Evolutionary conservation across 116 monocot species (phyloP).

Genomic region (Thalassia testudinum): DNA sequence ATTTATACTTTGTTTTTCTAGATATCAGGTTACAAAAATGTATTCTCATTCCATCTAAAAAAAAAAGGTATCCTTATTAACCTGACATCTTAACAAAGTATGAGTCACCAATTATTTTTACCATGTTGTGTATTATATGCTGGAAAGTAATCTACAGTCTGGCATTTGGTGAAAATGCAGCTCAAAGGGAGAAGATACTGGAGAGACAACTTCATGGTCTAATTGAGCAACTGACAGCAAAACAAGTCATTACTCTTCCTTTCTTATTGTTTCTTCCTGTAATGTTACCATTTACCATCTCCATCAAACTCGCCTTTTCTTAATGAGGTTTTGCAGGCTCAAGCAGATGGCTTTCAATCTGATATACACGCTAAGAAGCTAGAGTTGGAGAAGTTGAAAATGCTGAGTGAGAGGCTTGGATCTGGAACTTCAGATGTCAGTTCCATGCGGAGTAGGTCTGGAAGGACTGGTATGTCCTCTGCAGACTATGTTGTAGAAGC

Average conservation of each 20-base stretch:
- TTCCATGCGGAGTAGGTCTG: slow-evolving; percentile 30
- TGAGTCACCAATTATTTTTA: no score
- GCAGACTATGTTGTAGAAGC: slow-evolving; percentile 13
- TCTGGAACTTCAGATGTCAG: slow-evolving; percentile 11
- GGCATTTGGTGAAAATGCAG: slow-evolving; percentile 16
- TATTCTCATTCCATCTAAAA: no score
- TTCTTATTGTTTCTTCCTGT: not conserved
- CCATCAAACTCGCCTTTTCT: not conserved
- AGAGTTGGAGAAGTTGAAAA: slow-evolving; percentile 46
- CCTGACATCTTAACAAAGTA: no score
- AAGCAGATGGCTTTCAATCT: slow-evolving; percentile 46
- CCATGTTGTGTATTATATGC: no score
- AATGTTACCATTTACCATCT: not conserved
- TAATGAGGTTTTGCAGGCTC: slow-evolving; percentile 25
- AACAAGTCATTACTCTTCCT: slow-evolving; percentile 26
- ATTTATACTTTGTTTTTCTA: no score
- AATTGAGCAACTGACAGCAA: slow-evolving; percentile 69
- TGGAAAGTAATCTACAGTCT: no score
- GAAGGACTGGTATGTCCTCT: slow-evolving; percentile 1
- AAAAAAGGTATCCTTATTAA: no score
- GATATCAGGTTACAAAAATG: no score
- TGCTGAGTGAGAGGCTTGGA: slow-evolving; percentile 13
- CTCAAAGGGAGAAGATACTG: slow-evolving; percentile 68
- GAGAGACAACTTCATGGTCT: slow-evolving; percentile 77
- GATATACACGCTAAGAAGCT: slow-evolving; percentile 42